These are phyloP conservation scores for Arctium minus DNA, from an alignment of 129 eudicot genomes.

Conservation along the genomic window DNA sequence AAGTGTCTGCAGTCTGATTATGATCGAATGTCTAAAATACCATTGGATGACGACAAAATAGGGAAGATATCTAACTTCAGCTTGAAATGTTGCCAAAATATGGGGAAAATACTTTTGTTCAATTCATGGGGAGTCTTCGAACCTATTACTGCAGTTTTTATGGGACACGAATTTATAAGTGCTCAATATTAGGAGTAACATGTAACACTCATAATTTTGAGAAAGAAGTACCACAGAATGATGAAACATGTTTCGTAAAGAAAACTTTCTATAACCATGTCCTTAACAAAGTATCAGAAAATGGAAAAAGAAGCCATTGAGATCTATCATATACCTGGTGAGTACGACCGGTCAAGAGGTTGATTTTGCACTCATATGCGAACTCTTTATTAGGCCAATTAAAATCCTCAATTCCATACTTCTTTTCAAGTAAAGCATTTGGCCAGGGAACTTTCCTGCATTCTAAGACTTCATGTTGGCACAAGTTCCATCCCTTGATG, in stretches of 20 bases:
- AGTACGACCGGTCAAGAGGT: conserved; percentile 87
- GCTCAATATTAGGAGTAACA: neutral
- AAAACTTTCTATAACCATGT: neutral
- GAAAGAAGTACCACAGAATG: neutral
- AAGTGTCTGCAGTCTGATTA: neutral
- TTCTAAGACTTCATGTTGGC: conserved; percentile 91
- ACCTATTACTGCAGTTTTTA: neutral
- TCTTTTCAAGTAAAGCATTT: conserved; percentile 25
- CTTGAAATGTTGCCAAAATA: neutral
- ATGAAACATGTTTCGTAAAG: neutral
- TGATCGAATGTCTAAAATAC: neutral
- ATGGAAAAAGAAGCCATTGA: neutral
- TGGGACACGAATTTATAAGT: neutral
- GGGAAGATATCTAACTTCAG: neutral
- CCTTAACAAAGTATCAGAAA: neutral
- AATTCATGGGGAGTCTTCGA: neutral
- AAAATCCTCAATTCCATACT: conserved; percentile 56
- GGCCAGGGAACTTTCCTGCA: conserved; percentile 95
- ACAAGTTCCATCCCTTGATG: conserved; percentile 65
- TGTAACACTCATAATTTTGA: neutral
- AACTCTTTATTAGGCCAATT: conserved; percentile 73
- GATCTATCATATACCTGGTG: conserved; percentile 65
- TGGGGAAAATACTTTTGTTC: neutral
- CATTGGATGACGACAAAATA: neutral
- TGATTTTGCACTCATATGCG: conserved; percentile 88